Percentiles rank a stretch among this genome's conserved stretches.
phyloP scores from a whole-genome alignment of 2,329 filamentous ascomycete species.

The Conoideocrella luteorostrata region DNA sequence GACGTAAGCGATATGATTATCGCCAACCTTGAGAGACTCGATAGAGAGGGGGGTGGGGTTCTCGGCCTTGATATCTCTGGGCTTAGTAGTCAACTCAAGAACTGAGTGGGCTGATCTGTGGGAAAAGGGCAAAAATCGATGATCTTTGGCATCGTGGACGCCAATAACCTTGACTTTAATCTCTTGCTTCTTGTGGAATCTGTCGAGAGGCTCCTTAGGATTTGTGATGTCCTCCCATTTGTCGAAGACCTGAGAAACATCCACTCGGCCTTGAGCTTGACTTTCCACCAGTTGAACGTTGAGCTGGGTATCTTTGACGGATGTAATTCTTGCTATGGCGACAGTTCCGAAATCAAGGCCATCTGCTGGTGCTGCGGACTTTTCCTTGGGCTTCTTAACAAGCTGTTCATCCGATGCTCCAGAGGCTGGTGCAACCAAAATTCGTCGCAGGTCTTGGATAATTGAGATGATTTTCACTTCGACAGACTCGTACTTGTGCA shows the following conservation, averaged over 20 bases:
- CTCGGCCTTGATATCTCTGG: slow-evolving; percentile 51
- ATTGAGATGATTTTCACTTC: slow-evolving; percentile 65
- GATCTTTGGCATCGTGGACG: slow-evolving; percentile 82
- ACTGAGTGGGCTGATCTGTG: slow-evolving; percentile 78
- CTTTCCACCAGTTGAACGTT: slow-evolving; percentile 79
- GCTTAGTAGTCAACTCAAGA: slow-evolving; percentile 80
- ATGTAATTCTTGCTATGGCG: slow-evolving; percentile 71
- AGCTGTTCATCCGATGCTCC: slow-evolving; percentile 40
- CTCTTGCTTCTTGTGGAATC: slow-evolving; percentile 65
- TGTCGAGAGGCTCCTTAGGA: slow-evolving; percentile 68
- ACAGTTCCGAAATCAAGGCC: slow-evolving; percentile 69
- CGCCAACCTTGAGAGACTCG: slow-evolving; percentile 65
- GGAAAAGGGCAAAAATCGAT: slow-evolving; percentile 85
- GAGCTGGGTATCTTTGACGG: slow-evolving; percentile 83
- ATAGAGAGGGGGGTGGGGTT: slow-evolving; percentile 53
- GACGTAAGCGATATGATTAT: slow-evolving; percentile 73
- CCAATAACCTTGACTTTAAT: slow-evolving; percentile 74
- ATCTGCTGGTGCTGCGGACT: slow-evolving; percentile 41
- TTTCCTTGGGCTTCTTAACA: slow-evolving; percentile 29
- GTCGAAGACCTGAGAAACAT: slow-evolving; percentile 86
- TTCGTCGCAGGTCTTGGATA: slow-evolving; percentile 62
- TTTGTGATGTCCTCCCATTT: slow-evolving; percentile 80
- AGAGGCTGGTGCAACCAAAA: slow-evolving; percentile 50
- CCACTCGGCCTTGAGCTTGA: slow-evolving; percentile 77
- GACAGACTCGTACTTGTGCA: slow-evolving; percentile 71